These are phyloP conservation scores for Solanum hybrid DNA, from an alignment of 305 asterid species.

Conservation along the genomic window DNA sequence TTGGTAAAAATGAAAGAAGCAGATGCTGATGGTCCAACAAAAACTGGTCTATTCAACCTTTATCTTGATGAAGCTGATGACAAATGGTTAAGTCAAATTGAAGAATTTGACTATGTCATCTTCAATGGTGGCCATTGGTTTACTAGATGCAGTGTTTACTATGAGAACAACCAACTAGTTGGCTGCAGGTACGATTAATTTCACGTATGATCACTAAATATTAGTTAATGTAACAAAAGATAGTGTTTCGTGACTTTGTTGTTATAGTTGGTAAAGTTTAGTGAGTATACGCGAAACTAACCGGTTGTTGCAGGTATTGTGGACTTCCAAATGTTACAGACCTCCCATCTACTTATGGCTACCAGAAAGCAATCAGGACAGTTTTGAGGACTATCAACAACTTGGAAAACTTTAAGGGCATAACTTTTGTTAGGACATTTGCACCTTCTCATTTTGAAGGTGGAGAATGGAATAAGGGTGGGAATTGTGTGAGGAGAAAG, in stretches of 20 bases:
- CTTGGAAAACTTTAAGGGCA: constrained; percentile 8
- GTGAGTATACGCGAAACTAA: not conserved
- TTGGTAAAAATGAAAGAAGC: not conserved
- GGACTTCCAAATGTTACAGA: not conserved
- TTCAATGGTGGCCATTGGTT: constrained; percentile 22
- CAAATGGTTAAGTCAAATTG: constrained; percentile 10
- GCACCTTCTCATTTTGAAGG: constrained; percentile 21
- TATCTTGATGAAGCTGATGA: constrained; percentile 17
- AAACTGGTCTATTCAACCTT: constrained; percentile 12
- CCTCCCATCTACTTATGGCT: constrained; percentile 7
- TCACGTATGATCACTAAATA: not conserved
- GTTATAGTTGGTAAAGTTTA: not conserved
- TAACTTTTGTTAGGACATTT: constrained; percentile 12
- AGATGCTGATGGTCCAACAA: constrained; percentile 3
- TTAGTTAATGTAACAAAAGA: not conserved
- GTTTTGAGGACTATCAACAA: constrained; percentile 7
- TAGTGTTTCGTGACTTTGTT: not conserved
- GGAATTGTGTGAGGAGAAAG: constrained; percentile 7
- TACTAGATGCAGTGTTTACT: constrained; percentile 12
- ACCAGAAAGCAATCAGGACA: constrained; percentile 9
- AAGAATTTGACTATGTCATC: constrained; percentile 17
- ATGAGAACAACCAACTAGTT: not conserved
- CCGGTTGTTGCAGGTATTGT: not conserved
- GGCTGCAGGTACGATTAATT: not conserved
- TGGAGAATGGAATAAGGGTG: constrained; percentile 17